These are phyloP conservation scores for Chamaenerion angustifolium DNA, from an alignment of 345 rosid species.

Conservation along the genomic window DNA sequence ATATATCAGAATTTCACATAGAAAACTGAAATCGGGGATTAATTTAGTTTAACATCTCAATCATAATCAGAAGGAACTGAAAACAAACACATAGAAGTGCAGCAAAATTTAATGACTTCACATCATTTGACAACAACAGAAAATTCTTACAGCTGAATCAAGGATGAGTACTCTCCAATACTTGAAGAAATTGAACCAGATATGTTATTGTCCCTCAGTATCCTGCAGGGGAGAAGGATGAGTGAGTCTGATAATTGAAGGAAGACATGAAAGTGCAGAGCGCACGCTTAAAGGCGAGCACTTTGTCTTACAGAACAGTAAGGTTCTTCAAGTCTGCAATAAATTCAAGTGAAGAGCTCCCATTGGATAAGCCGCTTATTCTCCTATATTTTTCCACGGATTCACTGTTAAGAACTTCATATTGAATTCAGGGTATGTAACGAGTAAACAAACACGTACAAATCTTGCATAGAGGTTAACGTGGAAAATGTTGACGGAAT, in stretches of 20 bases:
- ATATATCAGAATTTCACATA: too few species aligned
- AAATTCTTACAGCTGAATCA: constrained; percentile 28
- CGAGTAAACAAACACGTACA: background rate
- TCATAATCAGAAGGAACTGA: too few species aligned
- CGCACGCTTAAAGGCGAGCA: background rate
- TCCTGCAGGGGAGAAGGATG: constrained; percentile 4
- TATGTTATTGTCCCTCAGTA: constrained; percentile 8
- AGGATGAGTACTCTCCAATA: constrained; percentile 44
- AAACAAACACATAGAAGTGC: too few species aligned
- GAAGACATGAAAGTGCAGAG: background rate
- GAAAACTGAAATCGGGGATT: too few species aligned
- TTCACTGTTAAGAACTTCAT: too few species aligned
- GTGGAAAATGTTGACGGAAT: constrained; percentile 3
- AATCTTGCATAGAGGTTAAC: constrained; percentile 1
- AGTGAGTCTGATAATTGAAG: background rate
- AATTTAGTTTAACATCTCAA: too few species aligned
- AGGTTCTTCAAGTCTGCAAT: constrained; percentile 8
- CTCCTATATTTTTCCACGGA: constrained; percentile 5
- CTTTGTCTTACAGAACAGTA: constrained; percentile 5
- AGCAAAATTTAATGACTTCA: background rate
- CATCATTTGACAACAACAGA: background rate
- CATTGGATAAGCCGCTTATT: constrained; percentile 4
- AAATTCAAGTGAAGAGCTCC: constrained; percentile 7
- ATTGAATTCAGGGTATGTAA: too few species aligned
- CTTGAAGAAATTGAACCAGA: constrained; percentile 1